Conservation (phyloP, 2,329 filamentous ascomycete species). For the Catunica adiposa region DNA sequence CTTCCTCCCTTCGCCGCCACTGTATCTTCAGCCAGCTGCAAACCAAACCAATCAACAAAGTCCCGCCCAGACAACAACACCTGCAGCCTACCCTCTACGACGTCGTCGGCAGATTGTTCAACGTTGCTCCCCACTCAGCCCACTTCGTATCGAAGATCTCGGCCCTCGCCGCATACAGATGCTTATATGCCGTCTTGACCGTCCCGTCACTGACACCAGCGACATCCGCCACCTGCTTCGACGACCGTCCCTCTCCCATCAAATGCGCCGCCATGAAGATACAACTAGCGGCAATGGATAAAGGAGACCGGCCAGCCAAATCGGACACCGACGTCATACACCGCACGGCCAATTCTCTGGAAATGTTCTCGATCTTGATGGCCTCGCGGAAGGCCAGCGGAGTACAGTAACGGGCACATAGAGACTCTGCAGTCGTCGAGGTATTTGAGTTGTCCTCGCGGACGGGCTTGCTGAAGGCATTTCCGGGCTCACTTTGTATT, state of each 20-base stretch:
- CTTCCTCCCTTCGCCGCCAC: no score
- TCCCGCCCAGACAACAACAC: neutral
- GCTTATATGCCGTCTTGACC: conserved; percentile 88
- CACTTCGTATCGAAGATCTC: conserved; percentile 60
- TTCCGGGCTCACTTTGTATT: conserved; percentile 43
- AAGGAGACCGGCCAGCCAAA: conserved; percentile 78
- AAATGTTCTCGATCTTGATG: conserved; percentile 62
- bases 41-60: no score
- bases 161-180: conserved; percentile 59
- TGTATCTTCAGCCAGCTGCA: no score
- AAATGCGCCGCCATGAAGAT: conserved; percentile 92
- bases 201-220: conserved; percentile 92
- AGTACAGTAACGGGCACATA: conserved; percentile 81
- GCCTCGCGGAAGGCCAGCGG: conserved; percentile 57
- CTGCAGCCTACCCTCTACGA: conserved; percentile 4
- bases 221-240: conserved; percentile 73
- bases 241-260: conserved; percentile 58
- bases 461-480: conserved; percentile 29
- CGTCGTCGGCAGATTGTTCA: conserved; percentile 47
- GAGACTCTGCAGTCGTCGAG: conserved; percentile 52
- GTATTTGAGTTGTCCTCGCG: conserved; percentile 55
- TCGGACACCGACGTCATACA: conserved; percentile 48
- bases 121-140: conserved; percentile 54
- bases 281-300: conserved; percentile 86
- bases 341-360: conserved; percentile 67